Evolutionary conservation across 2,329 filamentous ascomycete genomes (phyloP).

Genomic region (Hypoxylon sp.): DNA sequence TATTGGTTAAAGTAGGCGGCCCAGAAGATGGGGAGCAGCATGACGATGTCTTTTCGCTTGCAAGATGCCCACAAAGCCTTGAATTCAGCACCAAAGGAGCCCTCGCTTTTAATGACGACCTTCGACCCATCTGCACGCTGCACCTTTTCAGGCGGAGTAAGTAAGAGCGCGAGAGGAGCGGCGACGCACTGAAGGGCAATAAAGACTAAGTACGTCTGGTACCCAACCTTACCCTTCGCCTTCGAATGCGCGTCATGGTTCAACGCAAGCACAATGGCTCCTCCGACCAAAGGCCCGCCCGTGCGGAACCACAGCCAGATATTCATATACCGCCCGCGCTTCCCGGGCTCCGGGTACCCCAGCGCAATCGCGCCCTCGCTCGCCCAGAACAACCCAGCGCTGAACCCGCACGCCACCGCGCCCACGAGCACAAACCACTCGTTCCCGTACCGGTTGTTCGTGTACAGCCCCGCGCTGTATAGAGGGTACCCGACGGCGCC

Average conservation of each 20-base stretch:
- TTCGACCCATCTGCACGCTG: constrained; percentile 75
- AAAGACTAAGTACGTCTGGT: constrained; percentile 77
- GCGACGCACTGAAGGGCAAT: constrained; percentile 77
- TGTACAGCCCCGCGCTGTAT: constrained; percentile 57
- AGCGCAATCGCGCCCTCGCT: constrained; percentile 81
- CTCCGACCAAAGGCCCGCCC: constrained; percentile 73
- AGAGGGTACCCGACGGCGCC: constrained; percentile 56
- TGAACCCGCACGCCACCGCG: constrained; percentile 77
- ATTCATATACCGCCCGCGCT: constrained; percentile 74
- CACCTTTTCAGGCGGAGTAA: constrained; percentile 74
- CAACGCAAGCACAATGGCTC: constrained; percentile 78
- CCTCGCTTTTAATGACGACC: constrained; percentile 74
- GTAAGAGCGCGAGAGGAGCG: constrained; percentile 72
- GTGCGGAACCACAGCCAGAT: constrained; percentile 76
- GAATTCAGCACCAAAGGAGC: constrained; percentile 70
- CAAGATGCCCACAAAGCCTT: constrained; percentile 73
- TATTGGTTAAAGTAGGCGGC: constrained; percentile 70
- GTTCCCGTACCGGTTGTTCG: constrained; percentile 64
- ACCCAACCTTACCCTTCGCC: constrained; percentile 71
- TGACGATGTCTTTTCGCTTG: constrained; percentile 78
- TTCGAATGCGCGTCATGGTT: constrained; percentile 69
- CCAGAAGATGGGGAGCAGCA: constrained; percentile 79
- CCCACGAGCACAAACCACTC: constrained; percentile 78
- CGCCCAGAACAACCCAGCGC: constrained; percentile 82
- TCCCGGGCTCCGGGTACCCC: constrained; percentile 78